Evolutionary conservation across 345 rosid species (phyloP).

Genomic region (Citrus cavaleriei): DNA sequence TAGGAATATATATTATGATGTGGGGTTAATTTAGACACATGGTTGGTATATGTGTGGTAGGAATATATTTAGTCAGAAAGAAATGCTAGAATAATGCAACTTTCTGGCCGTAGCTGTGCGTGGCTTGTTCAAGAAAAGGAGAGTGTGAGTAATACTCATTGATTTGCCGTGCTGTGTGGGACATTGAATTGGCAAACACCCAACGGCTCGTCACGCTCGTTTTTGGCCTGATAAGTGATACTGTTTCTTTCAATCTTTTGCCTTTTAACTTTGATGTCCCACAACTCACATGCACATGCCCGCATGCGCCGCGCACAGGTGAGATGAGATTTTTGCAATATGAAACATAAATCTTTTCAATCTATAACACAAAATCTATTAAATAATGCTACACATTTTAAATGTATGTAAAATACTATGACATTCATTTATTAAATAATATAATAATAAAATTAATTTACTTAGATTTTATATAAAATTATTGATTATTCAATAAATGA

Average conservation of each 20-base stretch:
- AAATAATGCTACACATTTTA: no score
- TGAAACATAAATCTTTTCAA: no score
- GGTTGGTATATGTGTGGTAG: no score
- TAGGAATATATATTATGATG: not conserved
- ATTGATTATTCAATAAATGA: no score
- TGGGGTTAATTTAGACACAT: not conserved
- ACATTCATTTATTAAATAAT: rapidly evolving
- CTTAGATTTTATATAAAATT: no score
- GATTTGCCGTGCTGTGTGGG: not conserved
- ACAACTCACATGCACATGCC: not conserved
- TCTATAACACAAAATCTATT: no score
- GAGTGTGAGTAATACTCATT: not conserved
- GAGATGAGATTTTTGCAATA: not conserved
- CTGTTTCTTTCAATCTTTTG: not conserved
- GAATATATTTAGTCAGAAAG: not conserved
- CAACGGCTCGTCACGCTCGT: not conserved
- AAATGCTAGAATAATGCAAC: not conserved
- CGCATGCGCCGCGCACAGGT: not conserved
- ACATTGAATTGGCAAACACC: not conserved
- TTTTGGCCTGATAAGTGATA: not conserved
- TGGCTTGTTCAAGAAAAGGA: not conserved
- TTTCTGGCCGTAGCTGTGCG: not conserved
- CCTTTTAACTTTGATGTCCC: not conserved
- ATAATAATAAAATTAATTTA: no score
- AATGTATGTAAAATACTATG: no score